Evolutionary conservation across 805 yeast genomes (phyloP).

Genomic region (Vanderwaltozyma tropicalis): DNA sequence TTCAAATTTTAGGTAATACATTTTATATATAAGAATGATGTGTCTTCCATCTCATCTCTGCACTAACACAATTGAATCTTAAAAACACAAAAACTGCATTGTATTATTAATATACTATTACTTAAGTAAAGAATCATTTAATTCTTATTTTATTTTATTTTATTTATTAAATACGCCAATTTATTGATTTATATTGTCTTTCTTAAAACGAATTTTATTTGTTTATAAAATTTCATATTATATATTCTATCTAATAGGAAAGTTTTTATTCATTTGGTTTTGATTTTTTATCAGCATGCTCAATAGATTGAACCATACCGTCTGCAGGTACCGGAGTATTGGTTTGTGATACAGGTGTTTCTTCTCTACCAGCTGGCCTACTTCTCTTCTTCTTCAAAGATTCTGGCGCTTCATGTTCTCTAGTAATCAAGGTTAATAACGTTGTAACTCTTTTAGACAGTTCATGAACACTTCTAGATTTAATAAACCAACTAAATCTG

Average conservation of each 20-base stretch:
- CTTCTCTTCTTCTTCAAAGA: slow-evolving; percentile 39
- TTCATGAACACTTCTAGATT: slow-evolving; percentile 63
- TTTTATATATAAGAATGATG: background rate
- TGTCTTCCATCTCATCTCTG: no score
- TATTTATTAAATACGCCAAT: no score
- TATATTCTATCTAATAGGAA: slow-evolving; percentile 1
- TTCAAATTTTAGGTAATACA: slow-evolving; percentile 15
- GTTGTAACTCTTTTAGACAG: slow-evolving; percentile 61
- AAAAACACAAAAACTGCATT: no score
- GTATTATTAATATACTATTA: no score
- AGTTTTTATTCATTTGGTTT: slow-evolving; percentile 4
- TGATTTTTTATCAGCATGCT: slow-evolving; percentile 9
- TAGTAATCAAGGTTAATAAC: slow-evolving; percentile 52
- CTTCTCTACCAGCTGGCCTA: slow-evolving; percentile 14
- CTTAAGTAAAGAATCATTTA: no score
- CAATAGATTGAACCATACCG: slow-evolving; percentile 1
- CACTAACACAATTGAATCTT: no score
- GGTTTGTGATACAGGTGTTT: slow-evolving; percentile 11
- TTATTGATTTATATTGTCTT: no score
- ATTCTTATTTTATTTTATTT: no score
- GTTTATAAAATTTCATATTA: background rate
- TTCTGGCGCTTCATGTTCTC: slow-evolving; percentile 58
- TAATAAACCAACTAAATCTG: slow-evolving; percentile 63
- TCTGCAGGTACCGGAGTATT: slow-evolving; percentile 1
- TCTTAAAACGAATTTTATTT: no score